phyloP scores from a whole-genome alignment of 257 asterid species.

The Solanum medicagineum region DNA sequence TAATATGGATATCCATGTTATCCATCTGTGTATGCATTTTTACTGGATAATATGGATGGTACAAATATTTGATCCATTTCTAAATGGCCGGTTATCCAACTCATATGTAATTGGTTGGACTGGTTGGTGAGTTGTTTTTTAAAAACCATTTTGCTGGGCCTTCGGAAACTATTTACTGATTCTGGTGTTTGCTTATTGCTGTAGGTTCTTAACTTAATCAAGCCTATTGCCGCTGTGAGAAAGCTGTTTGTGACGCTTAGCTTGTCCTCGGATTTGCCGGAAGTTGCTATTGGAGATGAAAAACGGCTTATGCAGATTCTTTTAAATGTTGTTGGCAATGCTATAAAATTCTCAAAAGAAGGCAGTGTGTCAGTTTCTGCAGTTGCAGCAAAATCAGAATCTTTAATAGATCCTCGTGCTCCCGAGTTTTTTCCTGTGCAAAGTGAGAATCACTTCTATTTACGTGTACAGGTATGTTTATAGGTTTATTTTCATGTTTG shows the following conservation, averaged over 20 bases:
- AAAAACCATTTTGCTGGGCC: not conserved
- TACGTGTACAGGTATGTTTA: conserved; percentile 74
- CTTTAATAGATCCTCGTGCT: conserved; percentile 61
- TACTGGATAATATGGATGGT: not conserved
- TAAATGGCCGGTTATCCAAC: not conserved
- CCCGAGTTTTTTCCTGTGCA: conserved; percentile 66
- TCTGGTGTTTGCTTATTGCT: conserved; percentile 10
- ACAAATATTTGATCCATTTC: not conserved
- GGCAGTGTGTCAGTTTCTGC: conserved; percentile 78
- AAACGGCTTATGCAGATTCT: conserved; percentile 84
- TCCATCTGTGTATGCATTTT: not conserved
- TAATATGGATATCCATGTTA: not conserved
- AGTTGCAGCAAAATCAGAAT: conserved; percentile 63
- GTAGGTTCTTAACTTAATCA: conserved; percentile 66
- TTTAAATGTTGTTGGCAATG: conserved; percentile 84
- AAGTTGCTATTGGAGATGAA: conserved; percentile 79
- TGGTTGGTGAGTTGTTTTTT: not conserved
- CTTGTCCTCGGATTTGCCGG: conserved; percentile 72
- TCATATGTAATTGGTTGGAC: not conserved
- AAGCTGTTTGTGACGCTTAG: conserved; percentile 51
- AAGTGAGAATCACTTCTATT: conserved; percentile 74
- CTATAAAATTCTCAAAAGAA: conserved; percentile 88
- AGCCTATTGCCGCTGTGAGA: conserved; percentile 87
- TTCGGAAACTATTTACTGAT: conserved; percentile 8
- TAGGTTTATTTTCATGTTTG: not conserved